Percentiles rank a stretch among this genome's conserved stretches.
These are phyloP conservation scores for Gossypium stocksii DNA, from an alignment of 345 rosid species.

Conservation along the genomic window DNA sequence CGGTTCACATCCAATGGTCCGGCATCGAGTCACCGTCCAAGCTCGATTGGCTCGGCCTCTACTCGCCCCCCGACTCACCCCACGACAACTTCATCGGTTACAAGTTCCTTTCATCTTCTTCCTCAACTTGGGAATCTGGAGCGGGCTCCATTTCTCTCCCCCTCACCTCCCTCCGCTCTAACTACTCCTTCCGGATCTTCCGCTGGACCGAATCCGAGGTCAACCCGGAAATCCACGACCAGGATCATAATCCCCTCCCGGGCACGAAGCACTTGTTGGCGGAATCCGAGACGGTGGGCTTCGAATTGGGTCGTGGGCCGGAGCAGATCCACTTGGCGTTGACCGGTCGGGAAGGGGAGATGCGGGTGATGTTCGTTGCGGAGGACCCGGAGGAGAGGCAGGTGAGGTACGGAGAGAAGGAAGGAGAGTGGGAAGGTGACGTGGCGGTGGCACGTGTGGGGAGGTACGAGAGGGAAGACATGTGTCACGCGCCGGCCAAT, in stretches of 20 bases:
- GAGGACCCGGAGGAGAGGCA: slow-evolving; percentile 57
- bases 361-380: slow-evolving; percentile 79
- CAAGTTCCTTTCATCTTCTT: slow-evolving; percentile 57
- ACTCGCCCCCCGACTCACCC: slow-evolving; percentile 73
- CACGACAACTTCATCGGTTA: slow-evolving; percentile 72
- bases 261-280: slow-evolving; percentile 53
- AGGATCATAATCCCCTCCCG: slow-evolving; percentile 83
- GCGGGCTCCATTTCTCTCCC: slow-evolving; percentile 72
- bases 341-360: slow-evolving; percentile 58
- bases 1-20: slow-evolving; percentile 59
- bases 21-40: slow-evolving; percentile 65
- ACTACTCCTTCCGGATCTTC: slow-evolving; percentile 90
- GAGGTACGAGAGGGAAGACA: slow-evolving; percentile 67
- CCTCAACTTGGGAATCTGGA: slow-evolving; percentile 52
- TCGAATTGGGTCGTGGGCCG: slow-evolving; percentile 40
- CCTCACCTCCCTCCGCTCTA: slow-evolving; percentile 63
- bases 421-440: slow-evolving; percentile 34
- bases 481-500: slow-evolving; percentile 90
- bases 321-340: slow-evolving; percentile 79
- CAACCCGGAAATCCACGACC: slow-evolving; percentile 52
- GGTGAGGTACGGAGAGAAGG: slow-evolving; percentile 60
- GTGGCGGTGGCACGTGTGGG: slow-evolving; percentile 43
- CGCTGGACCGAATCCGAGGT: slow-evolving; percentile 69
- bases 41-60: slow-evolving; percentile 88
- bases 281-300: slow-evolving; percentile 43